Base-by-base conservation (phyloP, 768 basidiomycete species). In the Dentipellis fragilis region DNA sequence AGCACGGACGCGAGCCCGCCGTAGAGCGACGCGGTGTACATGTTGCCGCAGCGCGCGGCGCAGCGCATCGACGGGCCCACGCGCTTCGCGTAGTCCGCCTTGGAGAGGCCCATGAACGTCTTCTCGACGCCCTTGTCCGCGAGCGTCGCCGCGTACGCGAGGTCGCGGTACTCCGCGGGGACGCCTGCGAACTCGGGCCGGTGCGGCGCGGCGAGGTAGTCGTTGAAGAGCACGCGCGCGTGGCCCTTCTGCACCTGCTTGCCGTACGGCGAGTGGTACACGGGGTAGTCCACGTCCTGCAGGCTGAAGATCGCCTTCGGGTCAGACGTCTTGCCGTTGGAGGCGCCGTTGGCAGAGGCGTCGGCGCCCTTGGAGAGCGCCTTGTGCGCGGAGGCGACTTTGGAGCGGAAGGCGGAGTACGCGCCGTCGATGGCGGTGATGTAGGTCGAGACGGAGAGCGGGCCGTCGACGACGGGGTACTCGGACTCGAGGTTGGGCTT, bases 181-280 rank as follows among this genome's bases (percentile, higher is more conserved):
- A 92, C 70, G 66, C 80, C 78, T 58, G 83, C 81, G 65, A 87
- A 92, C 54, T 77, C 78, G 39, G 90, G 73, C 38, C 78, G 75
- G 8, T 76, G 72, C 35, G 96, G 90, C 68, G 83, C 78, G 58
- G 83, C 71, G 64, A 93, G 74, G 78, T 94, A 99, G 75, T 99
- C 96, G 70, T 93, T 89, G 76, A 81, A 93, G 65, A 85, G 55
- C 67, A 98, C 75, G 56, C 96, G 89, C 38, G 90, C 95, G 68
- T 95, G 87, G 46, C 91, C 93, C 74, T 97, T 99, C 70, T 96
- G 89, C 54, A 96, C 94, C 68, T 96, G 89, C 75, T 99, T 99
- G 75, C 96, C 95, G 71, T 97, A 99, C 0, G 96, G 96, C 57
- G 86, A 87, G 78, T 99, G 96, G 84, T 98, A 94, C 64, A 94